Evolutionary conservation across 805 yeast species (phyloP).

Genomic region (Yamadazyma takamatsuzukensis): DNA sequence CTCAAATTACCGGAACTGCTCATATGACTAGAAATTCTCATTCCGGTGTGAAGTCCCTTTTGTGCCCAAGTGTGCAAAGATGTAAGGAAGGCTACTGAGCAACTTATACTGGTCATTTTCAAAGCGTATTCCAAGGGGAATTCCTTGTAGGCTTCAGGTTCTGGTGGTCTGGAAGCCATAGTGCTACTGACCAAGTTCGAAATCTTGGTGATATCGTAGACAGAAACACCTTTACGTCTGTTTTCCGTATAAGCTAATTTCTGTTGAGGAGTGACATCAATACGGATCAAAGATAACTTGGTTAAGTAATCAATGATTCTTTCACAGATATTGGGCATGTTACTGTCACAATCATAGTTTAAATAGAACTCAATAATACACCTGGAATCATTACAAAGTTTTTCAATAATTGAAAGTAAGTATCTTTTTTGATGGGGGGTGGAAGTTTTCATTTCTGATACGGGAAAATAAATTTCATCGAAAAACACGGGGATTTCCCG

Average conservation of each 20-base stretch:
- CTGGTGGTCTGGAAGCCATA: conserved; percentile 52
- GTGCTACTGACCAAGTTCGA: conserved; percentile 74
- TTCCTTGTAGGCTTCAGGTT: conserved; percentile 47
- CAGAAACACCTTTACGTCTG: conserved; percentile 54
- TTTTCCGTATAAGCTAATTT: conserved; percentile 44
- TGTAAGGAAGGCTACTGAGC: conserved; percentile 76
- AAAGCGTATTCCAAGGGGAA: conserved; percentile 82
- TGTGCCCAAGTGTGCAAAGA: conserved; percentile 88
- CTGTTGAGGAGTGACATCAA: conserved; percentile 69
- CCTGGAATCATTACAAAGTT: conserved; percentile 84
- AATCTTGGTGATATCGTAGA: conserved; percentile 68
- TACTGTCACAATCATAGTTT: conserved; percentile 89
- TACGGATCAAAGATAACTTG: conserved; percentile 63
- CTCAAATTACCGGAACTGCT: conserved; percentile 2
- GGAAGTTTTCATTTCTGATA: conserved; percentile 86
- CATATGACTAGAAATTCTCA: conserved; percentile 4
- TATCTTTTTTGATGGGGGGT: conserved; percentile 92
- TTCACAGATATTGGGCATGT: conserved; percentile 83
- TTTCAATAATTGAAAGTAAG: conserved; percentile 72
- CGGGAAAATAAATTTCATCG: conserved; percentile 90
- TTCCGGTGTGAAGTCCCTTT: conserved; percentile 33
- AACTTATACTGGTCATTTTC: conserved; percentile 75
- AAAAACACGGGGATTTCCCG: conserved; percentile 91
- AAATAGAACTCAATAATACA: conserved; percentile 88
- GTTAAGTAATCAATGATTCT: conserved; percentile 74